phyloP scores from a whole-genome alignment of 2,329 filamentous ascomycete genomes.

The Chalaropsis ovoidea region DNA sequence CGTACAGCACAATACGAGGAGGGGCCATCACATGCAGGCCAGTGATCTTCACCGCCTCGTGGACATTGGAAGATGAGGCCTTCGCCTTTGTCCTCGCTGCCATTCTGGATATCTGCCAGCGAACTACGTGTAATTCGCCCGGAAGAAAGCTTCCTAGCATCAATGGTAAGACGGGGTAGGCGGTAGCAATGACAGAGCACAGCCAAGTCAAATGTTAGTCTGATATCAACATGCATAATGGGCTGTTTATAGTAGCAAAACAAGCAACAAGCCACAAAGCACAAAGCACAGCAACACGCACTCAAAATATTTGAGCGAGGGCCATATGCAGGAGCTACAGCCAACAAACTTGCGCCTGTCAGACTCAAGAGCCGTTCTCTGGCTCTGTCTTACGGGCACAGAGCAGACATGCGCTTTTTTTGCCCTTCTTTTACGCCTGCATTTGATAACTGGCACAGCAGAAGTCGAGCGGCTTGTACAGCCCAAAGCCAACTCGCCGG shows the following conservation, averaged over 20 bases:
- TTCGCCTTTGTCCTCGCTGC: background rate
- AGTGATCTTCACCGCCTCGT: background rate
- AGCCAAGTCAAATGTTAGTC: background rate
- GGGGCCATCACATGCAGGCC: background rate
- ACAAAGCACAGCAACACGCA: background rate
- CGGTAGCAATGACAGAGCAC: background rate
- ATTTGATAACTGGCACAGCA: background rate
- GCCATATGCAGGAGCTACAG: background rate
- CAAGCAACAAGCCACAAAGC: background rate
- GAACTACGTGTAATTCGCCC: background rate
- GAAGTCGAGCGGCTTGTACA: too few species aligned
- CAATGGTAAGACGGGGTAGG: background rate
- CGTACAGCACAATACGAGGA: slow-evolving; percentile 9
- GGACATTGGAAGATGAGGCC: background rate
- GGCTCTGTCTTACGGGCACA: background rate
- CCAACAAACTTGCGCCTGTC: background rate
- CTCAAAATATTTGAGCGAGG: background rate
- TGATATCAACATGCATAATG: slow-evolving; percentile 1
- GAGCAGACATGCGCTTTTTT: background rate
- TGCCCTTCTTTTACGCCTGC: background rate
- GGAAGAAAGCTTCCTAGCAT: background rate
- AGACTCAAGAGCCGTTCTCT: background rate
- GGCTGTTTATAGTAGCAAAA: slow-evolving; percentile 4
- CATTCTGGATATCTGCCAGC: background rate
- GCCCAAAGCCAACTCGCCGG: background rate